Base-by-base conservation (phyloP, 257 asterid genomes). In the Paulownia fortunei region DNA sequence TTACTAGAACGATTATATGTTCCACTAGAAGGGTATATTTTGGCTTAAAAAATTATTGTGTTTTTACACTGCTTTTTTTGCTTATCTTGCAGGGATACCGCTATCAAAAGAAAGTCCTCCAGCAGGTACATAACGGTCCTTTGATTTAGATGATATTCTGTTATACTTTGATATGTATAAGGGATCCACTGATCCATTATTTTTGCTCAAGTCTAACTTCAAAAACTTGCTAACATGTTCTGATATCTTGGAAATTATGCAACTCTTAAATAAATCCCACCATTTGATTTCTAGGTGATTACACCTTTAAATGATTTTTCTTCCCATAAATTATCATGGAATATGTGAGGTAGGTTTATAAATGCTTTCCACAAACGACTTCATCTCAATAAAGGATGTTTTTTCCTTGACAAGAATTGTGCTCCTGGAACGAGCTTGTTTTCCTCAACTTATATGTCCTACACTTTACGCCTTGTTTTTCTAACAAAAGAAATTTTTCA, bases 81-180 rank as follows among this genome's bases (percentile, higher is more conserved):
- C 23, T 81, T 74, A 46, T 76, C 72, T 80, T 30, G 23, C 86
- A 94, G 98, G 98, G 98, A 59, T 92, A 92, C 78, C 90, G 94
- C 76, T 94, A 94, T 79, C 97, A 92, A 72, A 92, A 90, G 92
- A 90, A 85, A 66, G 92, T 92, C 84, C 94, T 94, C 76, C 90
- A 87, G 82, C 97, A 92, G 97, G 98, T 92, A 88, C 55, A 19
- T 39, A 39, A 39, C 47, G 42, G 19, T 56, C 15, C 42, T 59
- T 26, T 37, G 27, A 11, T 73, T 1, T 24, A n/a, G 0, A 70
- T 30, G 19, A 27, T n/a, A 6, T 55, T 42, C 55, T 69, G 15
- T 39, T 58, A 8, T 0, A 5, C 24, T 52, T 61, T 54, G 26
- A 41, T 61, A 30, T 54, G 15, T 5, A 39, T 15, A 63, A 56